Base-by-base conservation (phyloP, 495 filamentous ascomycete species). In the Pyronema domesticum region DNA sequence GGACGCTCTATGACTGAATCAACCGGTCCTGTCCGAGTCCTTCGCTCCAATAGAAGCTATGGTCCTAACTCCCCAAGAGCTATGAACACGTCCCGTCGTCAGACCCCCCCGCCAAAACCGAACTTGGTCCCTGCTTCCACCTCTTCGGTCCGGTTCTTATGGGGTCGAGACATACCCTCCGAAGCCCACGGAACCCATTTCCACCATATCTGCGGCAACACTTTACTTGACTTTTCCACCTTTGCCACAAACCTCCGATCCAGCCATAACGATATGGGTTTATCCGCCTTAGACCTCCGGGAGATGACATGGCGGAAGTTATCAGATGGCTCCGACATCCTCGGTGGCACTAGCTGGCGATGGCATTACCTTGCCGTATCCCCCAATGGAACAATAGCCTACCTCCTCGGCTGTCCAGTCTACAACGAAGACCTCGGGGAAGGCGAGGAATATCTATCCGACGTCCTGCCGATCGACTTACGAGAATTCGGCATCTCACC, bases 361-460 rank as follows among this genome's bases (percentile, higher is more conserved):
- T 96, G 93, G 93, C 89, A 95, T 67, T 98, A 98, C 65, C 95
- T 91, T 65, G 88, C 86, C 0, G 80, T 94, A 67, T 87, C 95
- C 65, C 79, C 91, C 57, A 81, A 88, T 53, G 88, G 86, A 0
- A 95, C 91, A 2, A 94, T 93, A 60, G 89, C 87, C 8, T 98
- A 94, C 86, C 71, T 98, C 7, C 74, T 98, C n/a, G 91, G 91
- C 17, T 94, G 87, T 64, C 81, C 81, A 7, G 83, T 81, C 3
- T 86, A 95, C 55, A 53, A 70, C 23, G 64, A 71, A 0, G 71
- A 70, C 53, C 68, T 70, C 11, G 72, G 72, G n/a, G 72, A 70
- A 14, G 71, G 69, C 43, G 88, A 94, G 60, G 93, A 95, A 65
- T 89, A 89, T 60, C 76, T 98, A 55, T 91, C 86, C 58, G 87